Evolutionary conservation across 2,329 filamentous ascomycete genomes (phyloP), one percentile per base, ranked within the genome.

Genomic region (Colletotrichum abscissum): DNA sequence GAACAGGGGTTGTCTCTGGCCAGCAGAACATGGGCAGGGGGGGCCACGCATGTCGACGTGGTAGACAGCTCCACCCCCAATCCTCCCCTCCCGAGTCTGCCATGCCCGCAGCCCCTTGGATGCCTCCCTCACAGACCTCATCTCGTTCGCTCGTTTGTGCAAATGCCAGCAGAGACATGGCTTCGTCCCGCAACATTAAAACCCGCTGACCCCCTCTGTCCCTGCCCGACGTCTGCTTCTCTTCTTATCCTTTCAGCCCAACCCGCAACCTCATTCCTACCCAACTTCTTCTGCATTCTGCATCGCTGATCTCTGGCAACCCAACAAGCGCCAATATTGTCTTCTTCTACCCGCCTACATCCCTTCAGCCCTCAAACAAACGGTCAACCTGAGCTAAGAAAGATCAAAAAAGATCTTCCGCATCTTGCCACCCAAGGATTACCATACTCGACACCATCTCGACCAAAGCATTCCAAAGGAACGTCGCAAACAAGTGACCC

Each of bases 181-280:
- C 70, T 33, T 73, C 66, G 56, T 69, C 58, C 72, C 70, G 74
- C 72, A 74, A 75, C 72, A 81, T 82, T 83, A 84, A 84, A 84
- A 83, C 79, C 81, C 81, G 78, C 79, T 78, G 77, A 76, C 79
- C 81, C 80, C 82, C 82, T 79, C 79, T 80, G 78, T 77, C 66
- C 59, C 78, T 81, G 81, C 81, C 82, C 82, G 81, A 83, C 78
- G 78, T 70, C 73, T 54, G 73, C 67, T 78, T 77, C 76, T 79
- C 77, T 77, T 80, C 77, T 76, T 77, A 80, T 76, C 78, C 78
- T 80, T 78, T 79, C 80, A 78, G 81, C 82, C 81, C 81, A 82
- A 82, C 78, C 72, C 74, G 72, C 74, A 71, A 72, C 42, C 54
- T 28, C 68, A 62, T 77, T 76, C 63, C 73, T 77, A 76, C 77